Conservation (phyloP, 1,284 basidiomycete genomes). For the Golubevia sp. region DNA sequence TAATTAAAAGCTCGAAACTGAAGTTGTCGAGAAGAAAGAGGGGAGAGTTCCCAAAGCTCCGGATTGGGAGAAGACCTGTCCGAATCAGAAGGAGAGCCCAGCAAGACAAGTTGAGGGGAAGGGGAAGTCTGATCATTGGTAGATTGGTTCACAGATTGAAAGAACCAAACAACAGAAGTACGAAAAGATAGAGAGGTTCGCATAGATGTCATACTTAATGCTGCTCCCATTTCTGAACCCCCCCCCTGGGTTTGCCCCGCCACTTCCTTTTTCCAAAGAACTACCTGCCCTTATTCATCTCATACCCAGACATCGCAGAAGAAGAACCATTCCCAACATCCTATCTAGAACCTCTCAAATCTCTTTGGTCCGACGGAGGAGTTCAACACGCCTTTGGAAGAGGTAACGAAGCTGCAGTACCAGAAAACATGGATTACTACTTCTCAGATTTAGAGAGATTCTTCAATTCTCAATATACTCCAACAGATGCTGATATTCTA, state of each 20-base stretch:
- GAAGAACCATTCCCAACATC: slow-evolving; percentile 75
- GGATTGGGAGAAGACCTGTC: too few species aligned
- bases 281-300: slow-evolving; percentile 32
- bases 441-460: slow-evolving; percentile 77
- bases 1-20: background rate
- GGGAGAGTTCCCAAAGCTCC: too few species aligned
- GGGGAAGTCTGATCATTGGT: background rate
- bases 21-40: too few species aligned
- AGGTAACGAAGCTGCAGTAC: slow-evolving; percentile 83
- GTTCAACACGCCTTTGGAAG: slow-evolving; percentile 75
- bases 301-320: slow-evolving; percentile 66
- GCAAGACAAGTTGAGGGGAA: too few species aligned
- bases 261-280: too few species aligned
- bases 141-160: too few species aligned
- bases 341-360: slow-evolving; percentile 72
- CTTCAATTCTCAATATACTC: slow-evolving; percentile 74
- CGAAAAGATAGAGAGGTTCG: background rate
- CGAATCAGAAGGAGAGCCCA: too few species aligned
- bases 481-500: slow-evolving; percentile 77
- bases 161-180: too few species aligned
- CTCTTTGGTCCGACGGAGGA: slow-evolving; percentile 77
- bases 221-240: too few species aligned
- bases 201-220: too few species aligned
- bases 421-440: slow-evolving; percentile 74
- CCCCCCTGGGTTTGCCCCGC: too few species aligned